Base-by-base conservation (phyloP, 2,329 filamentous ascomycete genomes). In the Arthrinium phaeospermum region DNA sequence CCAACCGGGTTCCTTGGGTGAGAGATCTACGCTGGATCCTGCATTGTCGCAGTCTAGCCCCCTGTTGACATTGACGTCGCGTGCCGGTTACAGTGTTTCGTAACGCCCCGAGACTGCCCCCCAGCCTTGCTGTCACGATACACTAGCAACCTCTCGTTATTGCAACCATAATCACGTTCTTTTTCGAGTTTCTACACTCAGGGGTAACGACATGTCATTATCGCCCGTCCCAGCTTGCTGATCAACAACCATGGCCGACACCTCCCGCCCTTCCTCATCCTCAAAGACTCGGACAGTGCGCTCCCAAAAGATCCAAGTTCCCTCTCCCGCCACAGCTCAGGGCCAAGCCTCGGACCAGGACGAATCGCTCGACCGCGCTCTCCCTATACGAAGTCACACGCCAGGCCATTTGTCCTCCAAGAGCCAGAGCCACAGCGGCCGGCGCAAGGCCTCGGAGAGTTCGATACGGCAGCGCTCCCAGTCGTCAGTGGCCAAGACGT, bases 381-480 rank as follows among this genome's bases (percentile, higher is more conserved):
- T 79, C 71, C 80, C 74, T 81, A 85, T 85, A 41, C 86, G 90
- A 75, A 91, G 86, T 78, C 90, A 91, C 79, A 91, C 90, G 1
- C 90, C 90, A 1, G 89, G 90, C 72, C 89, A 91, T 76, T 84
- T 91, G 53, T 82, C 90, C 16, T 86, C 87, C 75, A 91, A 88
- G 82, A 90, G 87, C 81, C 86, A 87, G 73, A 72, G 76, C 68
- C 71, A 73, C 68, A 74, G 75, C 37, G 84, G 83, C 73, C 84
- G 85, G 72, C 84, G 85, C 70, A 88, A 86, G 75, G 80, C 86
- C 41, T 86, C 88, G 37, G 88, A 90, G 71, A 81, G 87, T 49
- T 82, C 87, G 67, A 84, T 89, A 72, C 86, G 88, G 37, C 86
- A 89, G 74, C 86, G 88, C 71, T 87, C 88, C 24, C 87, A 89